phyloP scores from a whole-genome alignment of 2,329 filamentous ascomycete genomes.

The Fusarium continuum region DNA sequence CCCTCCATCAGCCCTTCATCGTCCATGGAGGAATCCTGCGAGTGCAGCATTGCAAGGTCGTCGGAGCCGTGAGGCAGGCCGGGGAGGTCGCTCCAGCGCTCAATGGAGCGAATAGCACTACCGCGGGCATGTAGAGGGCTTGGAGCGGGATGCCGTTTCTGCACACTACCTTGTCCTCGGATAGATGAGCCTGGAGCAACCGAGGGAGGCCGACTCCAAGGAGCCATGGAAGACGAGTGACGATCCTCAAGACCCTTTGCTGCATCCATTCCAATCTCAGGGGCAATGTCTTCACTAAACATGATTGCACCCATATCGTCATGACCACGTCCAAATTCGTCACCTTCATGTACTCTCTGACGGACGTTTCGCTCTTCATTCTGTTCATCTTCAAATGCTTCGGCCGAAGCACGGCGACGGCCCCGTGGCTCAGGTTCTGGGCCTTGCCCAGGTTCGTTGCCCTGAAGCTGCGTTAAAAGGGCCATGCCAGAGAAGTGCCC shows the following conservation, averaged over 20 bases:
- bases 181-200: conserved; percentile 57
- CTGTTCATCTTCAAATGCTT: conserved; percentile 55
- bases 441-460: conserved; percentile 32
- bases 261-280: conserved; percentile 77
- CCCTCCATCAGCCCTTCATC: conserved; percentile 31
- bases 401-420: conserved; percentile 54
- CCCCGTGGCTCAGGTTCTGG: conserved; percentile 35
- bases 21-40: conserved; percentile 47
- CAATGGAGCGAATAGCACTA: conserved; percentile 52
- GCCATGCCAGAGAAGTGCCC: conserved; percentile 55
- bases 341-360: conserved; percentile 46
- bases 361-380: conserved; percentile 51
- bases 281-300: conserved; percentile 53
- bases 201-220: conserved; percentile 62
- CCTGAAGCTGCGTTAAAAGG: conserved; percentile 49
- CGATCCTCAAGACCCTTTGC: conserved; percentile 73
- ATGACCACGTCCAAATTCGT: conserved; percentile 43
- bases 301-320: conserved; percentile 42
- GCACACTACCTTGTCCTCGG: conserved; percentile 52
- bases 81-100: conserved; percentile 58
- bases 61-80: conserved; percentile 47
- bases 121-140: conserved; percentile 53
- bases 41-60: conserved; percentile 42
- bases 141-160: conserved; percentile 46
- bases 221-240: conserved; percentile 61